Evolutionary conservation across 371 early-diverging fungal genomes (phyloP), one percentile per base, ranked within the genome.

Genomic region (Rhizopus arrhizus): DNA sequence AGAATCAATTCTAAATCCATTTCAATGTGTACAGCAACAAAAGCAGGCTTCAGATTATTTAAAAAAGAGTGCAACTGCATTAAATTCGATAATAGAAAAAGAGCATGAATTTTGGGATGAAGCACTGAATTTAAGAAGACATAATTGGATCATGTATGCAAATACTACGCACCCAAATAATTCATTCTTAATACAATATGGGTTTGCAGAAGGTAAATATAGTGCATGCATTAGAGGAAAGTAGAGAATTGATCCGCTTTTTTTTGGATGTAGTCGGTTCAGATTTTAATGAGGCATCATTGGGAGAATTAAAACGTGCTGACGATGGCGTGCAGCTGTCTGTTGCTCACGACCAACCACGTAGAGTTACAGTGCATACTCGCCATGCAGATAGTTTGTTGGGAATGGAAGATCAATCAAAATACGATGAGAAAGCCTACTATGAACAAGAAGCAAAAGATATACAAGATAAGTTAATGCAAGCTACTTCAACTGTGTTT

Each of bases 61-160:
- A 55, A 74, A 78, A 53, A 61, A 73, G 31, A 81, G 85, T 22
- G 85, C 88, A 2, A 52, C 68, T 16, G 69, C 77, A 10, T 74
- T 90, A 42, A 68, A 70, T 32, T 58, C 56, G 0, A 65, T 89
- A 10, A 84, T 81, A 13, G 68, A 77, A 32, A 72, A 75, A n/a
- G 90, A 89, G 56, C 72, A 83, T 16, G 74, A 76, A 33, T 90
- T 90, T 61, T 90, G 90, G 90, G 81, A 77, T 15, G 82, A 85
- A 12, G 88, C 89, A 6, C 75, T 87, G 52, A 80, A 78, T 56
- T 60, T 90, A 36, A 70, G 88, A 42, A 73, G 81, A 40, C 83
- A 87, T 53, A 81, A 84, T 61, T 90, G 90, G 90, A 65, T 82
- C 41, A 83, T 90, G 59, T 84, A 83, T 58, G 79, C 87, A 9